phyloP scores from a whole-genome alignment of 495 filamentous ascomycete genomes.

The Podospora bellae-mahoneyi region DNA sequence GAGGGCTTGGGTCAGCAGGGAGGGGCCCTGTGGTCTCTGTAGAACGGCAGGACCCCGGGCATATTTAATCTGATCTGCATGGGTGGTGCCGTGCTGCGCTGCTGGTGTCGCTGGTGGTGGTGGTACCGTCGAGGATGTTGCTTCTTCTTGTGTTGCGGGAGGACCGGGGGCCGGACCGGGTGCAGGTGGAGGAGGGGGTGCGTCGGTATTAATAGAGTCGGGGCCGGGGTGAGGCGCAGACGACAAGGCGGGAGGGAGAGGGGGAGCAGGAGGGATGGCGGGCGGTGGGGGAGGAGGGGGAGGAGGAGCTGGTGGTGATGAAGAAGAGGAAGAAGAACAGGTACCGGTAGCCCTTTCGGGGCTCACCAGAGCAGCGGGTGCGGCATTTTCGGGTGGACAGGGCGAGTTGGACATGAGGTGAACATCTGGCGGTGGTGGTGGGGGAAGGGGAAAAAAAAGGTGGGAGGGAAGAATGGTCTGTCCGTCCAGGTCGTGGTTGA shows the following conservation, averaged over 20 bases:
- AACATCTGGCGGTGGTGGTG: constrained; percentile 45
- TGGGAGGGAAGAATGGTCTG: constrained; percentile 7
- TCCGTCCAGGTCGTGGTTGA: constrained; percentile 6
- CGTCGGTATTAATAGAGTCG: constrained; percentile 6
- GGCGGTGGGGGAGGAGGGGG: constrained; percentile 16
- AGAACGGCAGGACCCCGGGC: constrained; percentile 39
- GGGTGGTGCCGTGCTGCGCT: constrained; percentile 24
- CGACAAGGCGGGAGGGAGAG: constrained; percentile 13
- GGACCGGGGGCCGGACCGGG: background rate
- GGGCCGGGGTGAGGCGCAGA: constrained; percentile 10
- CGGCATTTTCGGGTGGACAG: constrained; percentile 46
- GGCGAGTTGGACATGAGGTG: constrained; percentile 50
- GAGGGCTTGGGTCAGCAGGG: constrained; percentile 50
- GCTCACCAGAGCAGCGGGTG: constrained; percentile 49
- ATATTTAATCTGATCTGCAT: constrained; percentile 48
- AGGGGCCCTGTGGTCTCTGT: constrained; percentile 44
- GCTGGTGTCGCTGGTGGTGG: constrained; percentile 27
- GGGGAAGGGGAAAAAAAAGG: constrained; percentile 30
- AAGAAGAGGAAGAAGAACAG: constrained; percentile 18
- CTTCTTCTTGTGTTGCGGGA: constrained; percentile 1
- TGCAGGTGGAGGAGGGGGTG: constrained; percentile 5
- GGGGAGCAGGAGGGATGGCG: background rate
- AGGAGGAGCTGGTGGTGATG: constrained; percentile 7
- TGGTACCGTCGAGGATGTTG: constrained; percentile 21
- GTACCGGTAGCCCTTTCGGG: constrained; percentile 29